Evolutionary conservation across 2,329 filamentous ascomycete genomes (phyloP).

Genomic region (Paraphoma sp.): DNA sequence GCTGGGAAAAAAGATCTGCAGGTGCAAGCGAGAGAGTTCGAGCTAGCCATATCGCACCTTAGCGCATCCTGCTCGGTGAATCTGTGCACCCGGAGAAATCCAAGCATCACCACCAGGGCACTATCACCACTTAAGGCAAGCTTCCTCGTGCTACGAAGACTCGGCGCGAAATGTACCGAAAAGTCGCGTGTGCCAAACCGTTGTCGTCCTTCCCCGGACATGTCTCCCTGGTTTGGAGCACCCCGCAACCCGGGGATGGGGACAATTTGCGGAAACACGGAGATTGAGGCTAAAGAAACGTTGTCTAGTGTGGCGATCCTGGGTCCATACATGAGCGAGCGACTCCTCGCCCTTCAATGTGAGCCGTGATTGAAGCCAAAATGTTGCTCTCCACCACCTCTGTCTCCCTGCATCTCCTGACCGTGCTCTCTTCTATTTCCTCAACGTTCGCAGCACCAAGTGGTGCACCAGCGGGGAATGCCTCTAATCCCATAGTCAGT

Average conservation of each 20-base stretch:
- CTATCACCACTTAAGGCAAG: not conserved
- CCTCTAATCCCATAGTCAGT: conserved; percentile 26
- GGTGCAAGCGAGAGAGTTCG: not conserved
- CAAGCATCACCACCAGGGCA: not conserved
- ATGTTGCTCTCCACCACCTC: conserved; percentile 17
- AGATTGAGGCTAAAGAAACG: conserved; percentile 26
- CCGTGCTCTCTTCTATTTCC: conserved; percentile 10
- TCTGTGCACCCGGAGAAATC: not conserved
- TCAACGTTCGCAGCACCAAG: conserved; percentile 16
- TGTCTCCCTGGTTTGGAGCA: conserved; percentile 6
- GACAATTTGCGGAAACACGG: conserved; percentile 33
- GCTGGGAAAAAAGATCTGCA: not conserved
- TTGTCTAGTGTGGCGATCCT: conserved; percentile 5
- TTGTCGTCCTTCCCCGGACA: not conserved
- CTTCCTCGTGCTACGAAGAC: not conserved
- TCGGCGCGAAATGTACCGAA: conserved; percentile 19
- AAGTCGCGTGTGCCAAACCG: not conserved
- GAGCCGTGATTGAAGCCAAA: not conserved
- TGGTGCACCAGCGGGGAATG: conserved; percentile 5
- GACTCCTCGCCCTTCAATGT: not conserved
- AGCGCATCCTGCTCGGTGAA: not conserved
- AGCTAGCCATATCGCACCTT: not conserved
- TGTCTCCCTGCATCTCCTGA: conserved; percentile 3
- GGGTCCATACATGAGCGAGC: not conserved
- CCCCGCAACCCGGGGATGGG: conserved; percentile 25